Base-by-base conservation (phyloP, 176 grass and related monocot genomes). In the Raddia distichophylla region DNA sequence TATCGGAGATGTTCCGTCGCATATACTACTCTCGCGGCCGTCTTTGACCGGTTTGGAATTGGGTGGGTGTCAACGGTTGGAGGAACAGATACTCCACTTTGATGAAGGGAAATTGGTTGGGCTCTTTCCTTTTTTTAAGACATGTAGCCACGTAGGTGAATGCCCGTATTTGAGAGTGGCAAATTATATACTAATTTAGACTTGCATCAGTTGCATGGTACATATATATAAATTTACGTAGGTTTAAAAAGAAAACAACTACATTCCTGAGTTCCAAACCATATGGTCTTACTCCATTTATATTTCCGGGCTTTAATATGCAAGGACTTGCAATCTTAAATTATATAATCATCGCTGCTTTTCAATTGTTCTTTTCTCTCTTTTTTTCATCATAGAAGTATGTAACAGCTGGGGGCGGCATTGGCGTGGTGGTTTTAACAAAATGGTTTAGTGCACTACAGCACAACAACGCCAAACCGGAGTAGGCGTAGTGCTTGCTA, bases 401-500 rank as follows among this genome's bases (percentile, higher is more conserved):
- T 40, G 37, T 40, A 77, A 9, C 54, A n/a, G 22, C 27, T 58
- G 16, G 16, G 37, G 37, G 37, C 37, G 37, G 37, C 37, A 10
- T 3, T 2, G 58, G 20, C 53, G 71, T 37, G 6, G 16, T 70
- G 64, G 56, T 64, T 50, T 63, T 60, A 49, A 69, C 78, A 50
- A 48, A 51, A 71, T 8, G 11, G 64, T 84, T 67, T 40, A 32
- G 81, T 80, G 82, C 76, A 89, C 18, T 63, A 76, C 76, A 80
- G 45, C 75, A 49, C 81, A 67, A 5, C 46, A 80, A 2, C 40
- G 18, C 64, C 57, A 64, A 50, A 71, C n/a, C 58, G 71, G 82
- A 64, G 71, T 75, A 76, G 63, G 87, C 80, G 20, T 57, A 70
- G 76, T 85, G 71, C 56, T 71, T 47, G 77, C 74, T 85, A 81